These are phyloP conservation scores for Nepenthes alata DNA, from an alignment of 179 eudicot genomes.

Conservation along the genomic window DNA sequence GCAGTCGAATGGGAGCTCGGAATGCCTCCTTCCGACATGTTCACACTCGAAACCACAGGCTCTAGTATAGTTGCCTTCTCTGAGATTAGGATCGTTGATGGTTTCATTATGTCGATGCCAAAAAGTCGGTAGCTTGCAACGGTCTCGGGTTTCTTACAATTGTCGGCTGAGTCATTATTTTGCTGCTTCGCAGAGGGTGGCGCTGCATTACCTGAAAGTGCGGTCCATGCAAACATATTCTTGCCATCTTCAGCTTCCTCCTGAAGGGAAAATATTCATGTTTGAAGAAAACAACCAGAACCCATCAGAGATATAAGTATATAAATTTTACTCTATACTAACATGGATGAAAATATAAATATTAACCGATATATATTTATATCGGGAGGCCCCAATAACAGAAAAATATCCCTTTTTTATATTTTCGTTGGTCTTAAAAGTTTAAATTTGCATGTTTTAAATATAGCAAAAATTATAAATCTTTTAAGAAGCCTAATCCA, in stretches of 20 bases:
- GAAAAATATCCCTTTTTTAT: too few relatives aligned
- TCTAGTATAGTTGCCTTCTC: conserved; percentile 22
- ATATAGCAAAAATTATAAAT: too few relatives aligned
- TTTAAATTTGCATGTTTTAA: too few relatives aligned
- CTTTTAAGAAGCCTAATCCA: too few relatives aligned
- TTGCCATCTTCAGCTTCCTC: conserved; percentile 41
- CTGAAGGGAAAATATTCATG: conserved; percentile 16
- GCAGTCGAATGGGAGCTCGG: conserved; percentile 21
- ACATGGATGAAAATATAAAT: too few relatives aligned
- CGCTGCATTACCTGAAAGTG: conserved; percentile 26
- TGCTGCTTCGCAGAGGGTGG: conserved; percentile 20
- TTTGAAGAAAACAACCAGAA: conserved; percentile 13
- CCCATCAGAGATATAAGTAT: neutral
- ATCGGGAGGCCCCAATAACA: too few relatives aligned
- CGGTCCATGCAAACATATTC: conserved; percentile 20
- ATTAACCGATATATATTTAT: too few relatives aligned
- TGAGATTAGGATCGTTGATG: conserved; percentile 10
- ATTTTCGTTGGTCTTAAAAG: too few relatives aligned
- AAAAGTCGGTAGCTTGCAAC: conserved; percentile 52
- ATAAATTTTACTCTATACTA: too few relatives aligned
- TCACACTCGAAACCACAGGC: conserved; percentile 10
- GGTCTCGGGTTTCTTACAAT: conserved; percentile 29
- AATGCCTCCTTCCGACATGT: conserved; percentile 10
- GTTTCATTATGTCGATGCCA: conserved; percentile 65
- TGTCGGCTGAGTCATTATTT: conserved; percentile 16